Base-by-base conservation (phyloP, 2,329 filamentous ascomycete species). In the Pseudogymnoascus sp. region DNA sequence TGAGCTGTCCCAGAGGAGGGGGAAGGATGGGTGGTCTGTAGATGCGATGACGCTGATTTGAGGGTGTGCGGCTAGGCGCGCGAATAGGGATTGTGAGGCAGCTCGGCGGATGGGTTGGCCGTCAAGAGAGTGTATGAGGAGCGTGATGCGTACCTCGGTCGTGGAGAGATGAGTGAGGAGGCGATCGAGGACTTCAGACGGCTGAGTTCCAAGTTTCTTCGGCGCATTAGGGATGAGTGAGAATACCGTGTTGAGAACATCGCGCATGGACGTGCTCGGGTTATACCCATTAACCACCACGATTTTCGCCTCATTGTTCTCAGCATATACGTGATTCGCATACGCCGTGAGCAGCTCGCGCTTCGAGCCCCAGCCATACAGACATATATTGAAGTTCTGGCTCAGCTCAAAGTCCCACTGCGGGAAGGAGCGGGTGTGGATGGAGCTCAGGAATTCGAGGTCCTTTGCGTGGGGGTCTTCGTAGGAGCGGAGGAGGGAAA, bases 351-450 rank as follows among this genome's bases (percentile, higher is more conserved):
- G 78, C 1, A 97, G 81, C 2, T 78, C 76, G 34, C 89, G 81
- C 74, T 99, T 99, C 2, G 91, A 96, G 0, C 94, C 94, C 71
- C 91, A 96, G 30, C 94, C 94, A 71, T 95, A 97, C 0, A 97
- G 76, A 70, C 94, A 96, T 59, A 97, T 78, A 69, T 90, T 91
- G 77, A 96, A 97, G 20, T 86, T 86, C 71, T 96, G 85, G 4
- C 85, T 80, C 14, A 97, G 81, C 76, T 99, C 94, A 71, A 97
- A 97, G 0, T 82, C 77, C 94, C 94, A 99, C 71, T 97, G 94
- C 1, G 87, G 82, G 71, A 96, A 97, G 0, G 89, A 91, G 63
- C 88, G 84, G 47, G 84, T 78, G 71, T 97, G 93, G 20, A 96
- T 75, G 6, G 84, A 81, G 66, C 89, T 80, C 25, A 99, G 77